Base-by-base conservation (phyloP, 768 basidiomycete species). In the Naganishia vaughanmartiniae region DNA sequence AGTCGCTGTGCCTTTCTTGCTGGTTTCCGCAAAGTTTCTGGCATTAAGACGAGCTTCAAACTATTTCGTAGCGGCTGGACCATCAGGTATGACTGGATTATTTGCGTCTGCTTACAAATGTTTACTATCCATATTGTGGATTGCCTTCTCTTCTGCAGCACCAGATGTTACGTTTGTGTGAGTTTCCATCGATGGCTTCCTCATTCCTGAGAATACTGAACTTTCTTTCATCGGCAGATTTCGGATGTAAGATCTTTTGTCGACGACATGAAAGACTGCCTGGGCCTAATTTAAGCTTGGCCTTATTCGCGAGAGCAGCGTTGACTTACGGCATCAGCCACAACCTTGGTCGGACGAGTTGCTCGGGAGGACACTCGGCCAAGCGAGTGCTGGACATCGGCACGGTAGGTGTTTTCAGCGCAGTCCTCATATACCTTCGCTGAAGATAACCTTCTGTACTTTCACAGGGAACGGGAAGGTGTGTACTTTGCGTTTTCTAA, bases 201-300 rank as follows among this genome's bases (percentile, higher is more conserved):
- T 2, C 14, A 15, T 42, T 26, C 7, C 12, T 34, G 10, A 63
- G 0, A 21, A 14, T 26, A 42, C 34, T 45, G 24, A 51, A 51
- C n/a, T 14, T 14, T n/a, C 4, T 4, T 28, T 24, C 7, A 5
- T 10, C 24, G 14, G 11, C 19, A 63, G 60, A 42, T 36, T 45
- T 63, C 60, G 60, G 60, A 45, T 63, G 60, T 63, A 36, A 63
- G 60, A 36, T 19, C 6, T 4, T 42, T 28, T n/a, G n/a, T n/a
- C 39, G 60, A 42, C 34, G 24, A 4, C n/a, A 1, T 34, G 39
- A 5, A 36, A 39, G 7, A 2, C 4, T 15, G 10, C 7, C 10
- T 33, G 31, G 11, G 30, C 28, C 11, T 5, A n/a, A 31, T 5
- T 6, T 28, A 28, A 31, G 12, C 30, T 5, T 14, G 21, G 26